Evolutionary conservation across 306 rosid genomes (phyloP), one percentile per base, ranked within the genome.

Genomic region (Coriaria nepalensis): DNA sequence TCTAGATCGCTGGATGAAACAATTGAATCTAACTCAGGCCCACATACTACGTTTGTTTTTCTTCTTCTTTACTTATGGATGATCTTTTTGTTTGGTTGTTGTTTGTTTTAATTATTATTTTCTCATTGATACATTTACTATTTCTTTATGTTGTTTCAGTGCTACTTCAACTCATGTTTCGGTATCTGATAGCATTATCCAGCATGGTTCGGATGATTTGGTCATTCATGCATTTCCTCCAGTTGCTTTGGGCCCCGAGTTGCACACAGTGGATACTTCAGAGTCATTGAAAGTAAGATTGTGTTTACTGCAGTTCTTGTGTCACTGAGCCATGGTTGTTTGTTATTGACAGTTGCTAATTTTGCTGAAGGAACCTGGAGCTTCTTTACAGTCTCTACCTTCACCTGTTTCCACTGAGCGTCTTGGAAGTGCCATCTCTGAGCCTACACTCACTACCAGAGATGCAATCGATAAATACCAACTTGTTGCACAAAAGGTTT

Each of bases 381-480:
- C 93, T 49, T 67, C 84, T 53, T 75, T 85, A 32, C 96, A 74
- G 59, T 58, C 76, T 33, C 65, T 45, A 41, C 72, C 82, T 50
- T 73, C 87, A n/a, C 73, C 86, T 47, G 70, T 67, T 64, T 70
- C 69, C 8, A 46, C 73, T 29, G 98, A 92, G 65, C 88, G 93
- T 55, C 75, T 71, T 52, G 95, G 80, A 66, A 82, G 69, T 73
- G 71, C 54, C 48, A 59, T 75, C 53, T 69, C 92, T 33, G 98
- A 92, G 66, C 77, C 93, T 53, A 71, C 94, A 45, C 87, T 92
- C 41, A 69, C 65, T 14, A 86, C 98, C 15, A 78, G 94, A 73
- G 96, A 80, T 50, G 98, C 96, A 33, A 65, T 92, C 69, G 96
- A 92, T 67, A 92, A 85, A 64, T 92, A 69, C 68, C 94, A 79